Conservation (phyloP, 2,329 filamentous ascomycete species). For the Talaromyces pinophilus region DNA sequence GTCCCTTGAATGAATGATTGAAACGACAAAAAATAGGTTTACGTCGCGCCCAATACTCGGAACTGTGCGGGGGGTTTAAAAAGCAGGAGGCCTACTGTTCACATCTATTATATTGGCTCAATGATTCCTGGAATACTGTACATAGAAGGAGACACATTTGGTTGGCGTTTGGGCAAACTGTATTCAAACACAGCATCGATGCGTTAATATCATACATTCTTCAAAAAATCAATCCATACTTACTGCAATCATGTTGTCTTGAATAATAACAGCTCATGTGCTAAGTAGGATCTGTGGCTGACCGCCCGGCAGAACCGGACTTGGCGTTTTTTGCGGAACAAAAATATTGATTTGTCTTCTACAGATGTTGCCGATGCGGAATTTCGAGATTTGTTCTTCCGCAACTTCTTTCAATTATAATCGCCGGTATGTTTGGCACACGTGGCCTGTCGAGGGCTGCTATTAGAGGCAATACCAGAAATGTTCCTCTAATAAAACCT, state of each 20-base stretch:
- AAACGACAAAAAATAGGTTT: too few species aligned
- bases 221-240: not conserved
- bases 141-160: conserved; percentile 35
- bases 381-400: not conserved
- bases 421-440: conserved; percentile 55
- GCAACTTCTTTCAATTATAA: conserved; percentile 9
- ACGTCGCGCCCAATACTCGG: not conserved
- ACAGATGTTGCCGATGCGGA: not conserved
- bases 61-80: not conserved
- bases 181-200: conserved; percentile 20
- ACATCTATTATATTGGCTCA: conserved; percentile 14
- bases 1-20: conserved; percentile 60
- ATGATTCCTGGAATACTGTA: conserved; percentile 29
- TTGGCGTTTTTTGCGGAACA: conserved; percentile 28
- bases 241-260: not conserved
- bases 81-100: not conserved
- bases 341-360: conserved; percentile 22
- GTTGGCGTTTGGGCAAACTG: conserved; percentile 35
- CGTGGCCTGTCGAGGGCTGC: conserved; percentile 54
- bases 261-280: too few species aligned
- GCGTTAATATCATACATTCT: not conserved
- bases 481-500: conserved; percentile 33
- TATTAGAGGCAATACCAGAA: conserved; percentile 43
- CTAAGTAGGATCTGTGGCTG: not conserved
- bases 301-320: conserved; percentile 42